Evolutionary conservation across 106 monocot genomes (phyloP), one percentile per base, ranked within the genome.

Genomic region (Dioscorea alata): DNA sequence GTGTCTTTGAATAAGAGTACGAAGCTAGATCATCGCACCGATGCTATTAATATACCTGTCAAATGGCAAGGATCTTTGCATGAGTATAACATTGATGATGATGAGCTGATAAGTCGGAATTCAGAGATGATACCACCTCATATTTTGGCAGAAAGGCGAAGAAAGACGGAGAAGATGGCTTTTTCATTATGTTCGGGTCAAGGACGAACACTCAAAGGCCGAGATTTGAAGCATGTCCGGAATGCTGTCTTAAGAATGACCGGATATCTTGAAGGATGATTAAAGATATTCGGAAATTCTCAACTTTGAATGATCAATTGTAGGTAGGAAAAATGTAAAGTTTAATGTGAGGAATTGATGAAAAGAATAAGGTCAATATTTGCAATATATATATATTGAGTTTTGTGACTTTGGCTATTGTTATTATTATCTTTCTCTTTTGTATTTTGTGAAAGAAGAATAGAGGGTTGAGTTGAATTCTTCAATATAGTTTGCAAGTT

Each of bases 151-250:
- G 71, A 67, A 13, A 61, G 74, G n/a, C 28, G 81, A 58, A 54
- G 57, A 15, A 22, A 59, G 14, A 65, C 48, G 19, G 56, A 28
- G n/a, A 50, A 69, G 56, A 23, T 64, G 69, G 72, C 81, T 8
- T 69, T 66, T 70, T 77, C 85, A 35, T 34, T 85, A 12, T 78
- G 85, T 66, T 64, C 67, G 7, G 81, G 85, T 1, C 61, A 67
- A 14, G 85, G 85, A 4, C 61, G 85, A 21, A 81, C 85, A 34
- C 77, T 84, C 0, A 84, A 84, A 60, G 84, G 85, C 21, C 72
- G 84, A 4, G 85, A 85, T 31, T 66, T 81, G 31, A 63, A 59
- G 57, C 57, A 73, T 23, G 71, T 85, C 2, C 74, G 85, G 18
- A 20, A 81, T 59, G 70, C 81, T 32, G 81, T 85, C 16, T 71